Base-by-base conservation (phyloP, 1,284 basidiomycete species). In the Irpex sp. region DNA sequence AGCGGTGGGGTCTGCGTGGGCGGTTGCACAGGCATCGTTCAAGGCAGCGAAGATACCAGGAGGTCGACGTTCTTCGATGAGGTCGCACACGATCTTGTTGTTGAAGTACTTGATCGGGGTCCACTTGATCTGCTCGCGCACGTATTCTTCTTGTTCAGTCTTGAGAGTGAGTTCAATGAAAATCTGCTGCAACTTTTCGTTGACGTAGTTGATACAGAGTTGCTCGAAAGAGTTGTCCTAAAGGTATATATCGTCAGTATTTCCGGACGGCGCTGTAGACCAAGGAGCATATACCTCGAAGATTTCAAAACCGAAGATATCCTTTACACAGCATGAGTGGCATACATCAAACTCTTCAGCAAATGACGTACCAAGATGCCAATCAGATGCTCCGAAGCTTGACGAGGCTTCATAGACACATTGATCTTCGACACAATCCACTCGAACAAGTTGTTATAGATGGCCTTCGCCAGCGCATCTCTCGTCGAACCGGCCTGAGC, bases 171-270 rank as follows among this genome's bases (percentile, higher is more conserved):
- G 83, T 76, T 99, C 96, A 73, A 99, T 99, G 78, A 99, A 99
- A 74, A 99, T 98, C 75, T 99, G 97, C 70, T 98, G 96, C 7
- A 95, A 85, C 78, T 98, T 98, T 78, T 99, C 97, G 83, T 99
- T 99, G 80, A 99, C 97, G 72, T 99, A 99, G 81, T 99, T 99
- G 85, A 99, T 99, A 81, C 97, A 99, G 19, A 99, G 87, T 78
- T 99, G 95, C 74, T 98, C 97, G 74, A 98, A 98, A 5, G 95
- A 97, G 79, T 99, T 99, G 76, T 98, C 93, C 89, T 95, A 72
- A 57, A 31, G 3, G 31, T 31, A 31, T 54, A 4, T 37, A 47
- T 31, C 15, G 56, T 63, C 5, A 63, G 60, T 19, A 59, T 5
- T 31, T 37, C 21, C n/a, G 15, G 26, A 51, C 19, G 19, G 17